Percentiles rank a stretch among this genome's conserved stretches.
Conservation (phyloP, 2,329 filamentous ascomycete genomes). For the Microcyclosporella mali region DNA sequence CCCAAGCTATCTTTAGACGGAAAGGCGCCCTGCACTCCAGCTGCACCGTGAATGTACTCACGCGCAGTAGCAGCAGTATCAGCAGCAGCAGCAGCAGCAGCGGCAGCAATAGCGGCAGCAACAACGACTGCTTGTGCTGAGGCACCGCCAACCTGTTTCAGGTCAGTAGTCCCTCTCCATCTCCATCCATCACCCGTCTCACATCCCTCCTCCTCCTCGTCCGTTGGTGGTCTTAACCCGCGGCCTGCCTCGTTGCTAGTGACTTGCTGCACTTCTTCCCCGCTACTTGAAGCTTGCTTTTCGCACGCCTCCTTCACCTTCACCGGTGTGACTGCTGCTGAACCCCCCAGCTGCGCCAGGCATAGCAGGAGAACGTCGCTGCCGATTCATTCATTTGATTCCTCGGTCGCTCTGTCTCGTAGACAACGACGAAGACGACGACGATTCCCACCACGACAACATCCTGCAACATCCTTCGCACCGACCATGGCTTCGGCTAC, state of each 20-base stretch:
- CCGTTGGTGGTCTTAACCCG: slow-evolving; percentile 13
- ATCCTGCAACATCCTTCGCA: slow-evolving; percentile 3
- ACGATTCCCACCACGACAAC: too few species aligned
- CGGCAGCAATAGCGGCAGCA: too few species aligned
- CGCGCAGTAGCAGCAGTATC: too few species aligned
- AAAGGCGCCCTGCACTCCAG: too few species aligned
- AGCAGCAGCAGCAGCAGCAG: too few species aligned
- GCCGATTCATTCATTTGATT: slow-evolving; percentile 29
- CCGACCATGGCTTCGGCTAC: slow-evolving; percentile 26
- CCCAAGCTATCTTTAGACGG: neutral
- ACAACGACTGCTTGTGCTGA: slow-evolving; percentile 17
- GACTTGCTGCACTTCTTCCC: too few species aligned
- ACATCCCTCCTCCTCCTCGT: too few species aligned
- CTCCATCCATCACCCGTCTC: slow-evolving; percentile 15
- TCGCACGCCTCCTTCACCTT: slow-evolving; percentile 10
- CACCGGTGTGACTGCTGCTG: slow-evolving; percentile 18
- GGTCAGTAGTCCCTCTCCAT: slow-evolving; percentile 19
- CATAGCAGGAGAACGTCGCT: slow-evolving; percentile 17
- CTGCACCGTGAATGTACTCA: too few species aligned
- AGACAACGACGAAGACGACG: slow-evolving; percentile 23
- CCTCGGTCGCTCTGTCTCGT: slow-evolving; percentile 23
- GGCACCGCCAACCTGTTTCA: slow-evolving; percentile 17
- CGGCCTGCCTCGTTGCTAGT: too few species aligned
- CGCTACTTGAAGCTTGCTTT: slow-evolving; percentile 1
- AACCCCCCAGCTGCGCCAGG: slow-evolving; percentile 21